These are phyloP conservation scores for Pyrenochaeta sp. DNA, from an alignment of 2,329 filamentous ascomycete species.

Conservation along the genomic window DNA sequence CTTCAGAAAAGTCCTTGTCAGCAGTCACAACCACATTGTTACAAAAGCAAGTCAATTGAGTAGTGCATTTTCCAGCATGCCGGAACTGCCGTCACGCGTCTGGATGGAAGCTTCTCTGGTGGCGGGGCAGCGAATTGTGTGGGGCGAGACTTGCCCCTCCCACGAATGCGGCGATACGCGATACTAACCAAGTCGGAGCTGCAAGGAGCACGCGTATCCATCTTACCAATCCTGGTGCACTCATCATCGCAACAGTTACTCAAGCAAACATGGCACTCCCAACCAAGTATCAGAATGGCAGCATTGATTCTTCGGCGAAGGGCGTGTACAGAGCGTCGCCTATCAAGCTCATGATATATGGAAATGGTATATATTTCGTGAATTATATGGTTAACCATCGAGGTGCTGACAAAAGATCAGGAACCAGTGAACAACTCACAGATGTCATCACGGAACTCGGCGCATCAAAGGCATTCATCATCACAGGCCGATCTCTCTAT, in stretches of 20 bases:
- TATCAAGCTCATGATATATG: conserved; percentile 49
- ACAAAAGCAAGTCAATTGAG: neutral
- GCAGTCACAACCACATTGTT: conserved; percentile 1
- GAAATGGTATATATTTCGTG: too few relatives aligned
- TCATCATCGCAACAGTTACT: conserved; percentile 1
- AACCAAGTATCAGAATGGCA: conserved; percentile 43
- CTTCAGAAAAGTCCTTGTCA: conserved; percentile 4
- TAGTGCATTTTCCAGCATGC: conserved; percentile 15
- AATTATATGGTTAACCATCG: too few relatives aligned
- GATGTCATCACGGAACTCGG: conserved; percentile 44
- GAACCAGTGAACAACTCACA: conserved; percentile 42
- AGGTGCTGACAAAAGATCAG: conserved; percentile 23
- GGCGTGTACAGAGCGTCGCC: conserved; percentile 47
- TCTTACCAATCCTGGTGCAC: conserved; percentile 6
- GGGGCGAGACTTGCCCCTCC: conserved; percentile 37
- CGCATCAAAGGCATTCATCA: conserved; percentile 61
- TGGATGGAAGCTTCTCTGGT: conserved; percentile 25
- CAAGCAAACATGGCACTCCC: conserved; percentile 37
- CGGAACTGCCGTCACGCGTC: conserved; percentile 31
- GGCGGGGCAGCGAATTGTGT: conserved; percentile 40
- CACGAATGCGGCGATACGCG: too few relatives aligned
- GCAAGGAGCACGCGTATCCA: conserved; percentile 8
- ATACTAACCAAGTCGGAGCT: conserved; percentile 10
- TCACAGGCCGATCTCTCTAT: conserved; percentile 62
- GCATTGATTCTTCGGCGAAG: conserved; percentile 40